Conservation (phyloP, 257 asterid species). For the Fraxinus quadrangulata region DNA sequence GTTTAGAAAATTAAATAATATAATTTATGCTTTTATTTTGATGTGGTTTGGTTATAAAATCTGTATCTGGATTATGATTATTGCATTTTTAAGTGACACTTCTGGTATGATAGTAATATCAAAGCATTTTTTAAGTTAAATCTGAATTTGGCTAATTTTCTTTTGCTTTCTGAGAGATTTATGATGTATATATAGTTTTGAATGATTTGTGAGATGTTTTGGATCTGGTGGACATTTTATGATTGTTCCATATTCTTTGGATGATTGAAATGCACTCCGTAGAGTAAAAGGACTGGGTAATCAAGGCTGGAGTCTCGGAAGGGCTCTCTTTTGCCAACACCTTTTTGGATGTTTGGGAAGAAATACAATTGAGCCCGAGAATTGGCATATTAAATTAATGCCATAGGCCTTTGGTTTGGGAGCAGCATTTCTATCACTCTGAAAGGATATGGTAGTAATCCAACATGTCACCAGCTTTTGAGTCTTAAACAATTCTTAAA, state of each 20-base stretch:
- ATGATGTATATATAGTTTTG: background rate
- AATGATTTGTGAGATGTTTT: background rate
- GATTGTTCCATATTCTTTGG: constrained; percentile 24
- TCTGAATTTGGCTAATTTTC: background rate
- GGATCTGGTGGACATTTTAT: constrained; percentile 22
- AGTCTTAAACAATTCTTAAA: background rate
- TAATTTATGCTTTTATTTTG: background rate
- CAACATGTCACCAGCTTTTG: background rate
- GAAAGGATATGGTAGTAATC: constrained; percentile 30
- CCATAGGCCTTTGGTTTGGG: constrained; percentile 99
- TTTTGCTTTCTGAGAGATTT: background rate
- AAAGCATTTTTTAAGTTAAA: background rate
- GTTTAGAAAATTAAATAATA: background rate
- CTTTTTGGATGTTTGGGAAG: constrained; percentile 48
- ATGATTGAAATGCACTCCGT: constrained; percentile 55
- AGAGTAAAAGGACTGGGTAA: constrained; percentile 24
- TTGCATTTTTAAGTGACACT: background rate
- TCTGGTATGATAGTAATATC: background rate
- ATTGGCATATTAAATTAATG: constrained; percentile 57
- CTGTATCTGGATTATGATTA: background rate
- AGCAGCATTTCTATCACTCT: constrained; percentile 41
- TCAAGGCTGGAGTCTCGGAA: constrained; percentile 96
- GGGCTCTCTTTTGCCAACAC: constrained; percentile 47
- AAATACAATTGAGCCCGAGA: constrained; percentile 74
- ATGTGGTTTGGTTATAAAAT: background rate